A percentile compares a stretch with the other conserved stretches of the same genome.
Conservation (phyloP, 176 grass and related monocot genomes). For the Elaeis guineensis region DNA sequence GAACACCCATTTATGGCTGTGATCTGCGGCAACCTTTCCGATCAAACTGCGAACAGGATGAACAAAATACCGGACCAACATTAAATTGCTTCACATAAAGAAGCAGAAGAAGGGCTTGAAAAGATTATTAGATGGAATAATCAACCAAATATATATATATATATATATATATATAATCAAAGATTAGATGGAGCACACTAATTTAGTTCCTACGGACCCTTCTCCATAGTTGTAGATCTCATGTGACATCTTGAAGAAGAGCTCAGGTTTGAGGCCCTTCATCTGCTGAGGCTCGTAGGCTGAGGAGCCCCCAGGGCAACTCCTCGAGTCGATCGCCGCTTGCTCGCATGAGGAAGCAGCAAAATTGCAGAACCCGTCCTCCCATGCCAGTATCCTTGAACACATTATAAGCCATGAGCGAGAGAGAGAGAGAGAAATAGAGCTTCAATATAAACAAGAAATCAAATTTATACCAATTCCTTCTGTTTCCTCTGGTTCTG, state of each 20-base stretch:
- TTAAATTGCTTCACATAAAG: too few species aligned
- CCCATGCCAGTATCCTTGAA: slow-evolving; percentile 83
- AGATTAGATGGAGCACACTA: too few species aligned
- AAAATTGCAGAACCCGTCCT: slow-evolving; percentile 99
- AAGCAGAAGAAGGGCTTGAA: too few species aligned
- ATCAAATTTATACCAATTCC: slow-evolving; percentile 62
- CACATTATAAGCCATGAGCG: too few species aligned
- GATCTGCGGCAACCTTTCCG: slow-evolving; percentile 98
- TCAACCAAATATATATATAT: too few species aligned
- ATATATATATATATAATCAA: too few species aligned
- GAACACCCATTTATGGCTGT: slow-evolving; percentile 98
- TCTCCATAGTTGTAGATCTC: slow-evolving; percentile 99
- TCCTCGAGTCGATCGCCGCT: slow-evolving; percentile 13
- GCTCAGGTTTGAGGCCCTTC: slow-evolving; percentile 73
- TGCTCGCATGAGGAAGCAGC: slow-evolving; percentile 49
- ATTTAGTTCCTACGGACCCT: slow-evolving; percentile 31
- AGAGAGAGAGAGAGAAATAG: background rate
- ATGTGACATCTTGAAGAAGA: slow-evolving; percentile 99
- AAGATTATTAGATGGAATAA: too few species aligned
- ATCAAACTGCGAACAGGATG: slow-evolving; percentile 43
- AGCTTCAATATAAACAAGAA: background rate
- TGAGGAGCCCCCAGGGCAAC: too few species aligned
- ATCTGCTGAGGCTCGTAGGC: slow-evolving; percentile 19
- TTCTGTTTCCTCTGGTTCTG: slow-evolving; percentile 88
- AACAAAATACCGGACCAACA: too few species aligned